Percentiles rank a stretch among this genome's conserved stretches.
phyloP scores from a whole-genome alignment of 371 early-diverging fungal genomes.

The Choanephora cucurbitarum region DNA sequence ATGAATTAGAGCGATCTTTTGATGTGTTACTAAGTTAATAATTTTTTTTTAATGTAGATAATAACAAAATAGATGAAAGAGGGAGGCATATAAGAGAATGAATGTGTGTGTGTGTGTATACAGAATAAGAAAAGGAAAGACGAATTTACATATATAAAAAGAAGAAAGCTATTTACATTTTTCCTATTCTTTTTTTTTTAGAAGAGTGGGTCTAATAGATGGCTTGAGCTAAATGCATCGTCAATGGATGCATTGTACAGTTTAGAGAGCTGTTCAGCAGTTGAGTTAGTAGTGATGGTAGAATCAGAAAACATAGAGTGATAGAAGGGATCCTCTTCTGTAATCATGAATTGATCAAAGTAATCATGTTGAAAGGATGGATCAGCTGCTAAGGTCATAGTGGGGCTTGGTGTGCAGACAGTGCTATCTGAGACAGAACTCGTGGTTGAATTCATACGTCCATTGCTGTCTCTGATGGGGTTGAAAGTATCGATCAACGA shows the following conservation, averaged over 20 bases:
- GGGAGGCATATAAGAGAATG: too few relatives aligned
- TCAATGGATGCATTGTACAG: slow-evolving; percentile 23
- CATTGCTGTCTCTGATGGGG: too few relatives aligned
- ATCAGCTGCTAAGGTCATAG: slow-evolving; percentile 13
- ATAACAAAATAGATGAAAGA: too few relatives aligned
- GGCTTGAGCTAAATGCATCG: slow-evolving; percentile 16
- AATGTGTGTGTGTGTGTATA: too few relatives aligned
- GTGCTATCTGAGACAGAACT: slow-evolving; percentile 23
- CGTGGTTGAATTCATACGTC: slow-evolving; percentile 11
- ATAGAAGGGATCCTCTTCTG: slow-evolving; percentile 28
- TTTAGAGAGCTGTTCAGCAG: slow-evolving; percentile 24
- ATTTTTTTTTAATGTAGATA: too few relatives aligned
- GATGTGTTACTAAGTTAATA: too few relatives aligned
- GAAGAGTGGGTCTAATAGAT: slow-evolving; percentile 35
- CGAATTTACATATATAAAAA: too few relatives aligned
- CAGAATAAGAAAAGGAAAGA: too few relatives aligned
- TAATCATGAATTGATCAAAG: slow-evolving; percentile 43
- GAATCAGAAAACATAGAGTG: slow-evolving; percentile 17
- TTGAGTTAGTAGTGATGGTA: slow-evolving; percentile 9
- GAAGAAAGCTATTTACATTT: neutral
- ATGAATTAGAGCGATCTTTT: too few relatives aligned
- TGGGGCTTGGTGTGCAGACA: slow-evolving; percentile 40
- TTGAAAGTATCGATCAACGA: slow-evolving; percentile 5
- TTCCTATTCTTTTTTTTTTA: slow-evolving; percentile 14
- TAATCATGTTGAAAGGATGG: slow-evolving; percentile 27